Evolutionary conservation across 75 land plant genomes (phyloP), one percentile per base, ranked within the genome.

Genomic region (Chamaecyparis obtusa): DNA sequence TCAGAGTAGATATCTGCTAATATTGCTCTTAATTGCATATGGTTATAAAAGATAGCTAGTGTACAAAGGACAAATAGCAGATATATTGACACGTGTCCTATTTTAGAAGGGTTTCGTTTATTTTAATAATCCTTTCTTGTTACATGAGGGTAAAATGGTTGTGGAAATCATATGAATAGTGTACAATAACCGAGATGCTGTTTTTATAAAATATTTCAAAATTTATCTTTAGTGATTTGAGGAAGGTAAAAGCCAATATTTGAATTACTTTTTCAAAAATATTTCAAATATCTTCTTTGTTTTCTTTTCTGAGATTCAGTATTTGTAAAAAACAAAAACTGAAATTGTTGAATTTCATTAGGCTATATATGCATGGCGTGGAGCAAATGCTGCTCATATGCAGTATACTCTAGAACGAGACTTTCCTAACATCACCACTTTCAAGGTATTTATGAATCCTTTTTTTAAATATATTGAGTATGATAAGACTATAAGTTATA

Each of bases 341-440:
- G 51, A 81, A 81, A 81, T 81, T 4, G 32, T 39, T 44, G 32
- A 81, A n/a, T 64, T 75, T 57, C 35, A 30, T 72, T 36, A 88
- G 89, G 89, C 89, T 72, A 88, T 88, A 32, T 88, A 86, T 76
- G 89, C 77, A 43, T 88, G 89, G 89, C 55, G 89, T 87, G 89
- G 89, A 48, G 89, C 89, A 4, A 88, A 88, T 35, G 46, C 51
- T 32, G 69, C 37, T 37, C 54, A 86, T 51, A 88, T 87, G 89
- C 88, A 87, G 13, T 77, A 83, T 56, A 36, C 49, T 21, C 37
- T 89, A 30, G 88, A 83, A 27, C n/a, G 37, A 3, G 88, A 89
- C 84, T 89, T 89, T 78, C 89, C 75, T 19, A 14, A 13, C n/a
- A 86, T 89, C 27, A 27, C 39, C 32, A 89, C 89, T 44, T 57